Conservation (phyloP, 2,329 filamentous ascomycete species). For the Pleoardoris graminearum region DNA sequence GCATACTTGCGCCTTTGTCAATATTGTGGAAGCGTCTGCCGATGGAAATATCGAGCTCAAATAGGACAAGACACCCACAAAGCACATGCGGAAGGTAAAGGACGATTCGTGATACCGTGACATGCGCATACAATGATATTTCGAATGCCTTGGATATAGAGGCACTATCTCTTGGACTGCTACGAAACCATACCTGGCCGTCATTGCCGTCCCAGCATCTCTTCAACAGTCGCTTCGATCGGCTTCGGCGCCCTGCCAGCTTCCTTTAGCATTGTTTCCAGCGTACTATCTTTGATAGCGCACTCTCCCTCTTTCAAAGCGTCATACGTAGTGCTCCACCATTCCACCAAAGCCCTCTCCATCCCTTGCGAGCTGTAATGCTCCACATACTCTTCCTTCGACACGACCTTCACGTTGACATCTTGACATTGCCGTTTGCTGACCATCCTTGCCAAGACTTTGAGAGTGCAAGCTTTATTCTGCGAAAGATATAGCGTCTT, state of each 20-base stretch:
- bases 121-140: no score
- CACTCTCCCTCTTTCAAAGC: constrained; percentile 50
- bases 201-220: constrained; percentile 41
- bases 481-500: constrained; percentile 48
- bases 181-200: not conserved
- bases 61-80: no score
- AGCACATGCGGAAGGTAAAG: no score
- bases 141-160: no score
- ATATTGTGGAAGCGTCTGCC: no score
- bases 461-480: constrained; percentile 29
- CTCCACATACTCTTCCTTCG: constrained; percentile 46
- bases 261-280: constrained; percentile 45
- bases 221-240: constrained; percentile 46
- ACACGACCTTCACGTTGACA: constrained; percentile 43
- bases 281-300: constrained; percentile 46
- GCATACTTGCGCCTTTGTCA: no score
- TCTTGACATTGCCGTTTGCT: constrained; percentile 30
- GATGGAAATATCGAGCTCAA: no score
- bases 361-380: constrained; percentile 46
- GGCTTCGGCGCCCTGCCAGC: constrained; percentile 42
- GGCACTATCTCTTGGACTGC: not conserved
- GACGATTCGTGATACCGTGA: no score
- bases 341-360: constrained; percentile 46
- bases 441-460: constrained; percentile 38
- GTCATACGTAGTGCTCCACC: constrained; percentile 54